Evolutionary conservation across 352 stramenopile genomes (phyloP), one percentile per base, ranked within the genome.

Genomic region (Phytophthora pisi): DNA sequence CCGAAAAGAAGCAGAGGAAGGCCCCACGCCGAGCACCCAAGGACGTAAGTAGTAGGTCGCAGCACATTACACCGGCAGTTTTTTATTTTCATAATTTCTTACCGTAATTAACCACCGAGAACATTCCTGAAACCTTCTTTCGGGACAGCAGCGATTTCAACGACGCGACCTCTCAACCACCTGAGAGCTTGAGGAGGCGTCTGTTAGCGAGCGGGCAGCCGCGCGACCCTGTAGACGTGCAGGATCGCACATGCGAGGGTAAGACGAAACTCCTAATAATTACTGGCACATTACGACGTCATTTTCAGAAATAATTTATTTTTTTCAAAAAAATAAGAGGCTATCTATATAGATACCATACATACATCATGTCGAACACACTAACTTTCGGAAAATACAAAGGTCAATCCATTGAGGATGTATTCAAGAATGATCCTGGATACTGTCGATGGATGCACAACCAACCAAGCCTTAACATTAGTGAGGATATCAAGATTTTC

Each of bases 361-460:
- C 30, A 36, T 1, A 72, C 49, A 70, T 49, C 42, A 66, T 72
- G 64, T 62, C 51, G 51, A 20, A 5, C 40, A 53, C 57, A 61
- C 45, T 73, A 15, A 61, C 54, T 51, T 73, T 68, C 56, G 65
- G 65, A 64, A 72, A 73, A 54, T 65, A 68, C 51, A 61, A 63
- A 23, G n/a, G 11, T 20, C 63, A 26, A 8, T 8, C 24, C 0
- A 59, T 72, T 15, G 58, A 61, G 30, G 53, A 63, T 30, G 53
- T 72, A 51, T 68, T 52, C 54, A 4, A n/a, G 46, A 56, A 18
- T 49, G 65, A 72, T 42, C 28, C 42, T 16, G 43, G 46, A 13
- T 72, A 72, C 60, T 66, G 45, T 59, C 57, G 59, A 24, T 72
- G 40, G 40, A 47, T 47, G 40, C 40, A n/a, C 40, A 47, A 47